Base-by-base conservation (phyloP, 805 yeast genomes). In the Metschnikowia baotianmanensis region DNA sequence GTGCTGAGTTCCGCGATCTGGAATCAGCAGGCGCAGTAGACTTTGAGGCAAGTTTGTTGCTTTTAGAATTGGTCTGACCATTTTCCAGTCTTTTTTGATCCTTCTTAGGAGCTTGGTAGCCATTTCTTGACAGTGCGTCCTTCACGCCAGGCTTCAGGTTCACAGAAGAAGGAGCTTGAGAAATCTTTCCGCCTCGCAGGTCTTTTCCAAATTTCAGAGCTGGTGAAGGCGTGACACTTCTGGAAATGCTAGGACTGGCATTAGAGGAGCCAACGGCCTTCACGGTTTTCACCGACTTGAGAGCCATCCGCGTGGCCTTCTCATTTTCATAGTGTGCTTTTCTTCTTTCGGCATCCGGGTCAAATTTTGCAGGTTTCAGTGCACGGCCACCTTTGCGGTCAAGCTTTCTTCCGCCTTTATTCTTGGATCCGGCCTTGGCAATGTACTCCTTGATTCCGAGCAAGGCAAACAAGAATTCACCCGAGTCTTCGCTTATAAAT, bases 401-500 rank as follows among this genome's bases (percentile, higher is more conserved):
- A 15, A 63, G 56, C 45, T 68, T 66, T 6, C 74, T 69, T 22
- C 55, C 49, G 36, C 67, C 64, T 40, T 72, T 59, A 3, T 48
- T 35, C 40, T 32, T 51, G 3, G 52, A 40, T 8, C 42, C 38
- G 25, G 51, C 40, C 27, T 55, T 54, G 6, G 67, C 57, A 5
- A 53, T 48, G 33, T 52, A 53, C 39, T 69, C 82, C 47, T 71
- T 73, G 28, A 78, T 65, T 0, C 80, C 80, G 22, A 79, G 57
- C 20, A 74, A 60, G 11, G 62, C 69, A 35, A 63, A 71, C 15
- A 78, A 56, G 44, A 78, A 78, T 16, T 53, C 63, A 11, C 73
- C 78, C 40, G 70, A 71, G 21, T 62, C 56, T 49, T 78, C 82
- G 38, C 75, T 69, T 1, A 69, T 59, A 42, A 69, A 69, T 5